Conservation (phyloP, 2,329 filamentous ascomycete species). For the Byssochlamys sp. region DNA sequence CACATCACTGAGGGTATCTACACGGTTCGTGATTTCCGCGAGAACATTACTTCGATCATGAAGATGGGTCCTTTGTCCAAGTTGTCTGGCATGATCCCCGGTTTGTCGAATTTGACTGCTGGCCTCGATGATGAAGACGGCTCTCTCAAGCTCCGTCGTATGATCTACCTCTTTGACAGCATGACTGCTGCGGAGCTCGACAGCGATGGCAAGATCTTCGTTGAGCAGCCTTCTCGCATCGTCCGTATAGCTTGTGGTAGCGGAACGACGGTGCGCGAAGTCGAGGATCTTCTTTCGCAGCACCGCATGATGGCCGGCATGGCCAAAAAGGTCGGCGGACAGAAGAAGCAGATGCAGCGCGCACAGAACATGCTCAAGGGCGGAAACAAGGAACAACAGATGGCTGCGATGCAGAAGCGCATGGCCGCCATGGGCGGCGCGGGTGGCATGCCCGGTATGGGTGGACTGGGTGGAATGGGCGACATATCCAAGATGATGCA, state of each 20-base stretch:
- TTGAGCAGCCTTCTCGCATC: constrained; percentile 86
- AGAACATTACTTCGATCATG: constrained; percentile 96
- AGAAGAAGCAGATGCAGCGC: constrained; percentile 94
- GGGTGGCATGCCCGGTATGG: constrained; percentile 42
- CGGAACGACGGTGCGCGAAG: constrained; percentile 81
- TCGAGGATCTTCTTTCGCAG: constrained; percentile 94
- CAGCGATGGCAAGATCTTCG: constrained; percentile 85
- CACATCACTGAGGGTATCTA: constrained; percentile 96
- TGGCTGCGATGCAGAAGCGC: constrained; percentile 94
- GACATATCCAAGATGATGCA: constrained; percentile 92
- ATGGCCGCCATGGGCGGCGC: constrained; percentile 83
- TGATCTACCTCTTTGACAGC: constrained; percentile 97
- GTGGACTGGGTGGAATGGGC: constrained; percentile 57
- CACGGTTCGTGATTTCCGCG: constrained; percentile 83
- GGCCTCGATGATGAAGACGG: constrained; percentile 97
- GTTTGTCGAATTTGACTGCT: constrained; percentile 84
- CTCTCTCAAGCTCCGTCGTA: constrained; percentile 83
- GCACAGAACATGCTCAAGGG: constrained; percentile 86
- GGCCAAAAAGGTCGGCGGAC: constrained; percentile 97
- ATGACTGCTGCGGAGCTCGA: constrained; percentile 97
- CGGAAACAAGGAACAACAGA: constrained; percentile 81
- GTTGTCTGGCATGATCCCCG: constrained; percentile 97
- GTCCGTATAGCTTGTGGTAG: constrained; percentile 82
- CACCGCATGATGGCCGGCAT: constrained; percentile 98
- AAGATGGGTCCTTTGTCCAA: constrained; percentile 98